These are phyloP conservation scores for Yarrowia galli DNA, from an alignment of 1,139 yeast species.

Conservation along the genomic window DNA sequence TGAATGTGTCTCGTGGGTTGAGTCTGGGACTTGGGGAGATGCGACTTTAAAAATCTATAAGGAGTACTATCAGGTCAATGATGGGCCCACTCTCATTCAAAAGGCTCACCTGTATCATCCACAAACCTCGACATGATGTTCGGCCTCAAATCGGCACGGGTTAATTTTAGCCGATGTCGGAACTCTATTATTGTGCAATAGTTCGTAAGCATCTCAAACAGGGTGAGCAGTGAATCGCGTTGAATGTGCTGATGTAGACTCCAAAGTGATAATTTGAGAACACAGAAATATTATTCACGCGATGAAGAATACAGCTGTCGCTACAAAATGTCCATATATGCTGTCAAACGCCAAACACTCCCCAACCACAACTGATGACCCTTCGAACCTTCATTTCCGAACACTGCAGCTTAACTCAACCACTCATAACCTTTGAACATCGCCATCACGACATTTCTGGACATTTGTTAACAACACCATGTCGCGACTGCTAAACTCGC, in stretches of 20 bases:
- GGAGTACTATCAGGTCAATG: too few relatives aligned
- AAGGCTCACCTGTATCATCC: background rate
- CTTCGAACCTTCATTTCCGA: background rate
- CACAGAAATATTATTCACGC: too few relatives aligned
- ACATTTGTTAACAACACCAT: background rate
- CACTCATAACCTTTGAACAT: conserved; percentile 20
- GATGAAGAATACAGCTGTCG: too few relatives aligned
- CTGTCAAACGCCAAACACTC: too few relatives aligned
- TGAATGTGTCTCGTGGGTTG: background rate
- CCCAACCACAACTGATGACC: too few relatives aligned
- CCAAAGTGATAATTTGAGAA: background rate
- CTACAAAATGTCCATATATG: too few relatives aligned
- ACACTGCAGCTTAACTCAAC: conserved; percentile 10
- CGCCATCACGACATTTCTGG: conserved; percentile 17
- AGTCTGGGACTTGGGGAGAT: too few relatives aligned
- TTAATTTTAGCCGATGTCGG: conserved; percentile 10
- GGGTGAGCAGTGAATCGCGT: background rate
- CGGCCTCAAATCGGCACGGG: conserved; percentile 18
- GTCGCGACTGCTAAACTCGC: conserved; percentile 30
- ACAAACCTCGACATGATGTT: background rate
- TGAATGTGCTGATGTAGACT: background rate
- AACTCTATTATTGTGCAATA: background rate
- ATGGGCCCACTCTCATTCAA: background rate
- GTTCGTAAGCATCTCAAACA: background rate
- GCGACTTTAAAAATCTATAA: background rate